phyloP scores from a whole-genome alignment of 495 filamentous ascomycete genomes.

The Tuber borchii region DNA sequence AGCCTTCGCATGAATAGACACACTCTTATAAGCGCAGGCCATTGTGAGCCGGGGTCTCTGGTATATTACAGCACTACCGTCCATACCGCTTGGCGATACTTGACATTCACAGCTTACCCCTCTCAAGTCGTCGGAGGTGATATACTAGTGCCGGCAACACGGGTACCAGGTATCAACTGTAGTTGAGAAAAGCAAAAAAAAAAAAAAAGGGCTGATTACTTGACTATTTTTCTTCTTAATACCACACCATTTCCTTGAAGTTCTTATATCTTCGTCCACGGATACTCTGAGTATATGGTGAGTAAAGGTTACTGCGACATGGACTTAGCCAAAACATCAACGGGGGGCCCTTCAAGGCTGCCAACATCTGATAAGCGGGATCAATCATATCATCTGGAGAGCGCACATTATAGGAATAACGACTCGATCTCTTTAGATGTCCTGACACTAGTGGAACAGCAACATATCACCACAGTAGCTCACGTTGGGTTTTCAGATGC shows the following conservation, averaged over 20 bases:
- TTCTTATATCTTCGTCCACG: not conserved
- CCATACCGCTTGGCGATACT: not conserved
- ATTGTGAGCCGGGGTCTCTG: not conserved
- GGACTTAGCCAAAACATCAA: conserved; percentile 14
- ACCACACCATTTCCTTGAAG: not conserved
- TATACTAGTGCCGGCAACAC: not conserved
- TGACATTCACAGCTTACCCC: not conserved
- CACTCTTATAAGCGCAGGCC: not conserved
- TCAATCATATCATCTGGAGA: conserved; percentile 28
- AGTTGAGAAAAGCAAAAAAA: not conserved
- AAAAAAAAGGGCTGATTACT: not conserved
- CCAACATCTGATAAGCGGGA: conserved; percentile 16
- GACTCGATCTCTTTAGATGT: conserved; percentile 29
- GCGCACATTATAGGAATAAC: conserved; percentile 29
- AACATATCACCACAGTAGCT: conserved; percentile 36
- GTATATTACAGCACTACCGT: not conserved
- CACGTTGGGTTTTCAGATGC: conserved; percentile 40
- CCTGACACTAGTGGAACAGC: conserved; percentile 28
- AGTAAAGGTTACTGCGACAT: conserved; percentile 25
- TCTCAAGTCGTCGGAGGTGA: not conserved
- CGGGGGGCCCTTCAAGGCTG: conserved; percentile 1
- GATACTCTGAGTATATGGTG: not conserved
- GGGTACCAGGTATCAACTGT: not conserved
- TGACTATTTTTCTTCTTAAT: not conserved
- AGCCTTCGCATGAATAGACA: not conserved